Evolutionary conservation across 257 asterid genomes (phyloP).

Genomic region (Paraleonurus japonicus): DNA sequence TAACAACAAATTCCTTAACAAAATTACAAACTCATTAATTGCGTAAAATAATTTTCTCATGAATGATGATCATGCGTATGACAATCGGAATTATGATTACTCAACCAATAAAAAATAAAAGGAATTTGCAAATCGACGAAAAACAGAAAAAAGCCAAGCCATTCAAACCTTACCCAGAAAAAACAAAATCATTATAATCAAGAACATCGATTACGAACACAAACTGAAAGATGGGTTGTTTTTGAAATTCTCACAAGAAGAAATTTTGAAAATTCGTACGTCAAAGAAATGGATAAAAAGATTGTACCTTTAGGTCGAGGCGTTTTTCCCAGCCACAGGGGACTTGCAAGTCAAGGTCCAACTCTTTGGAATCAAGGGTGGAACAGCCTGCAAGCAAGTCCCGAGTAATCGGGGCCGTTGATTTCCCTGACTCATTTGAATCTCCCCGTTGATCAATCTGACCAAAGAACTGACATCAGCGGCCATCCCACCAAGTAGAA

Average conservation of each 20-base stretch:
- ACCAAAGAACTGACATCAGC: constrained; percentile 80
- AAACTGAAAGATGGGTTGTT: not conserved
- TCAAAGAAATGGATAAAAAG: not conserved
- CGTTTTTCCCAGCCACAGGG: constrained; percentile 96
- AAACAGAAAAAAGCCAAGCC: not conserved
- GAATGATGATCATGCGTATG: constrained; percentile 13
- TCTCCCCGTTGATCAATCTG: constrained; percentile 64
- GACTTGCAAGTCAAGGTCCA: constrained; percentile 91
- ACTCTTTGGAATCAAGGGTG: constrained; percentile 63
- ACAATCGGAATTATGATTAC: constrained; percentile 1
- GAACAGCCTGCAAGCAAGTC: constrained; percentile 76
- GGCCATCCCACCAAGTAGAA: constrained; percentile 47
- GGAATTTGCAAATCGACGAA: not conserved
- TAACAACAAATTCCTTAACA: not conserved
- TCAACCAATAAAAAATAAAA: not conserved
- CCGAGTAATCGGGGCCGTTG: constrained; percentile 66
- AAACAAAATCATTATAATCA: not conserved
- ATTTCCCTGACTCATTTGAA: constrained; percentile 41
- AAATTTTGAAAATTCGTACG: not conserved
- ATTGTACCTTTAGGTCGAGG: constrained; percentile 70
- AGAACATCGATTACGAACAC: not conserved
- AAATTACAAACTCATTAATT: constrained; percentile 19
- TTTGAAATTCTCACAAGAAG: not conserved
- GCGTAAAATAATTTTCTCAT: not conserved
- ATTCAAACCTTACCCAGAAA: not conserved